phyloP scores from a whole-genome alignment of 768 basidiomycete genomes.

The Gymnopilus junonius region DNA sequence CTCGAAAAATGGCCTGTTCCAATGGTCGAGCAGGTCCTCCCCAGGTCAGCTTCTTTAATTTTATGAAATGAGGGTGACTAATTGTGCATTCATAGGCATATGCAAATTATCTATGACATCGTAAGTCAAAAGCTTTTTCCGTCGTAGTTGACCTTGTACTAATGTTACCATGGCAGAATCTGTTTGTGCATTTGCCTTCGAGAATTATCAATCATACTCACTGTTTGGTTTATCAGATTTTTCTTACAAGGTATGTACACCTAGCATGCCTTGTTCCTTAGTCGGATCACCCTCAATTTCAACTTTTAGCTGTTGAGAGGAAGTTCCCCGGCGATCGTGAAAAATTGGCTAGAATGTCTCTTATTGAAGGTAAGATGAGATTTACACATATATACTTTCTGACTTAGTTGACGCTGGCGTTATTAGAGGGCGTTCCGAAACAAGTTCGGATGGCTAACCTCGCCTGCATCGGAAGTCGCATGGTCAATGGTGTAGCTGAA shows the following conservation, averaged over 20 bases:
- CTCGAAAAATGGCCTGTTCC: constrained; percentile 93
- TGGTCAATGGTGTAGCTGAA: constrained; percentile 97
- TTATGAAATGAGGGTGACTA: background rate
- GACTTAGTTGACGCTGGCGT: background rate
- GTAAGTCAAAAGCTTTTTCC: constrained; percentile 40
- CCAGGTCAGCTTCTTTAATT: constrained; percentile 49
- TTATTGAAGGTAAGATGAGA: constrained; percentile 75
- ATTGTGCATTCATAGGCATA: constrained; percentile 49
- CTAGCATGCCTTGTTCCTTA: background rate
- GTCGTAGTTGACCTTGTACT: background rate
- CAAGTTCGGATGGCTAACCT: constrained; percentile 91
- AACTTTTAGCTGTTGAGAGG: constrained; percentile 72
- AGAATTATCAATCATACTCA: background rate
- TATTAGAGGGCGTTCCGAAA: constrained; percentile 80
- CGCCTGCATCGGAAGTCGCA: constrained; percentile 90
- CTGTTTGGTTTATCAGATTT: constrained; percentile 35
- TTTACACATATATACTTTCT: background rate
- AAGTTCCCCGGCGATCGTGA: constrained; percentile 90
- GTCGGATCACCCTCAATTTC: background rate
- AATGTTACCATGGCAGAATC: constrained; percentile 41
- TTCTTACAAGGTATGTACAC: constrained; percentile 68
- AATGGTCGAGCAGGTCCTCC: constrained; percentile 82
- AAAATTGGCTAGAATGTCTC: constrained; percentile 80
- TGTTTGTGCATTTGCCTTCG: constrained; percentile 38
- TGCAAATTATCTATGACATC: constrained; percentile 94